These are phyloP conservation scores for Anethum foeniculum DNA, from an alignment of 140 eudicot genomes.

Conservation along the genomic window DNA sequence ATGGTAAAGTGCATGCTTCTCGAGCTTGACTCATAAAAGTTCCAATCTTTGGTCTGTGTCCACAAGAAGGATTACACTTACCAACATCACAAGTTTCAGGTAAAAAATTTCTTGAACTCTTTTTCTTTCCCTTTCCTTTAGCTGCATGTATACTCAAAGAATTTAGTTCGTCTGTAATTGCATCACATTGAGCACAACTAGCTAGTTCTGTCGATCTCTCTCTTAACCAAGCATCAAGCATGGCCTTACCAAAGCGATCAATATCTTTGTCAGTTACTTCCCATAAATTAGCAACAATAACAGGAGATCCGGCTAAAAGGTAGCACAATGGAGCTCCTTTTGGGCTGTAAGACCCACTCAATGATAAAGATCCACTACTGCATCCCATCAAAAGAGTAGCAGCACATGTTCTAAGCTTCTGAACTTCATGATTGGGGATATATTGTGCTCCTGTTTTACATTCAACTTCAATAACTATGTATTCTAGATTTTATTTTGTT, in stretches of 20 bases:
- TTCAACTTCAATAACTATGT: background rate
- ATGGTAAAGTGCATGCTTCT: slow-evolving; percentile 61
- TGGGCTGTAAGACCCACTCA: slow-evolving; percentile 66
- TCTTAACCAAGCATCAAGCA: slow-evolving; percentile 66
- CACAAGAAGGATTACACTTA: slow-evolving; percentile 24
- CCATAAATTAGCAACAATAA: slow-evolving; percentile 89
- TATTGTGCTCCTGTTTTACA: slow-evolving; percentile 67
- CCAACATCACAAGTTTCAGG: slow-evolving; percentile 14
- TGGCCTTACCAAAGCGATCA: slow-evolving; percentile 82
- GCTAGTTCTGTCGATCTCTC: slow-evolving; percentile 46
- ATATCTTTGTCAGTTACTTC: slow-evolving; percentile 94
- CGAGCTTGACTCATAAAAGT: slow-evolving; percentile 81
- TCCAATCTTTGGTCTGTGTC: slow-evolving; percentile 67
- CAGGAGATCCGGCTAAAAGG: slow-evolving; percentile 81
- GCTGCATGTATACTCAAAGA: slow-evolving; percentile 31
- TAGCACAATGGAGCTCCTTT: slow-evolving; percentile 72
- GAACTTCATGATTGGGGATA: slow-evolving; percentile 65
- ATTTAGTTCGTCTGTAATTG: slow-evolving; percentile 29
- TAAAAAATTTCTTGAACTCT: slow-evolving; percentile 17
- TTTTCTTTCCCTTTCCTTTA: slow-evolving; percentile 32
- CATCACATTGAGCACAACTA: slow-evolving; percentile 46
- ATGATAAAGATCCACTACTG: slow-evolving; percentile 70
- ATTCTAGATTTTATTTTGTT: background rate
- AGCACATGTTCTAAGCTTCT: slow-evolving; percentile 72
- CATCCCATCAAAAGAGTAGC: slow-evolving; percentile 88